Evolutionary conservation across 495 filamentous ascomycete genomes (phyloP).

Genomic region (Tuber indicum): DNA sequence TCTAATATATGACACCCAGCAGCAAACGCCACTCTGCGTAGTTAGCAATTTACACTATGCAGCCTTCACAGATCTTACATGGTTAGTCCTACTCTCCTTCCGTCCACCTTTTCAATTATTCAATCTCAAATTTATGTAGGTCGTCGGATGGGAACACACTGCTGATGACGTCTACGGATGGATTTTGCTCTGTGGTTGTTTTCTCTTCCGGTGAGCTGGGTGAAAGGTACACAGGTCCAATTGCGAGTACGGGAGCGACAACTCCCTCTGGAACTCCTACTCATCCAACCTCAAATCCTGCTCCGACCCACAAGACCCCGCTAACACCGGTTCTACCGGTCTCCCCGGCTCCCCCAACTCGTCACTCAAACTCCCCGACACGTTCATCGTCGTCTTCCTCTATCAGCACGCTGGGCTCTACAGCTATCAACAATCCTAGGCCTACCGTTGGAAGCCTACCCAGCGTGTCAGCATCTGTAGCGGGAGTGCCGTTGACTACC

Average conservation of each 20-base stretch:
- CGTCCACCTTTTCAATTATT: conserved; percentile 10
- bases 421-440: conserved; percentile 69
- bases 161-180: conserved; percentile 93
- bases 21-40: conserved; percentile 81
- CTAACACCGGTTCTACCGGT: conserved; percentile 55
- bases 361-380: conserved; percentile 64
- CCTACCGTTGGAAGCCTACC: conserved; percentile 68
- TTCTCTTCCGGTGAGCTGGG: conserved; percentile 83
- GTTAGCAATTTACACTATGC: conserved; percentile 96
- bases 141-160: conserved; percentile 86
- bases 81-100: conserved; percentile 53
- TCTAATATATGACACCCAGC: conserved; percentile 95
- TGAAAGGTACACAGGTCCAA: conserved; percentile 67
- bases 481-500: conserved; percentile 59
- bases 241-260: conserved; percentile 41
- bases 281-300: conserved; percentile 61
- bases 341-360: conserved; percentile 49
- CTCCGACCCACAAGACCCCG: conserved; percentile 47
- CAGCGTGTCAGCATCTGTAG: conserved; percentile 48
- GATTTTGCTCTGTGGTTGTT: conserved; percentile 87
- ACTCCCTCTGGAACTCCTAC: conserved; percentile 52
- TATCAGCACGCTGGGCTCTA: conserved; percentile 57
- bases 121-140: conserved; percentile 52
- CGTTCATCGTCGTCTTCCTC: conserved; percentile 82
- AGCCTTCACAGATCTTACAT: conserved; percentile 92